Percentiles rank a stretch among this genome's conserved stretches.
These are phyloP conservation scores for Simmondsia chinensis DNA, from an alignment of 148 eudicot genomes.

Conservation along the genomic window DNA sequence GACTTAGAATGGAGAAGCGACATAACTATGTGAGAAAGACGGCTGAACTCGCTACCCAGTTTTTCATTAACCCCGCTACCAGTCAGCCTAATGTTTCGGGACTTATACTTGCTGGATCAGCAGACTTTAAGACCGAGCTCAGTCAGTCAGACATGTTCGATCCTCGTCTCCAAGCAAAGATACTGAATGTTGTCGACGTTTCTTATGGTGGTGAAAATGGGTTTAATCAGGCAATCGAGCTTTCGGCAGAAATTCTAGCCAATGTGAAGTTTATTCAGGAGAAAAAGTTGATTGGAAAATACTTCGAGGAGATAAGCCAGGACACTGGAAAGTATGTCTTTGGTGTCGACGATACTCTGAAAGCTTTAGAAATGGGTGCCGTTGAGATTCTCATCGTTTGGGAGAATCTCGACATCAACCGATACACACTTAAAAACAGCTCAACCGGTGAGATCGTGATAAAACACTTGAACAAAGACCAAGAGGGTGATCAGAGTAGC, in stretches of 20 bases:
- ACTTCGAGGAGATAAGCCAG: conserved; percentile 9
- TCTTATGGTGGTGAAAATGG: conserved; percentile 12
- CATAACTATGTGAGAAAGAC: conserved; percentile 10
- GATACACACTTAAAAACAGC: conserved; percentile 2
- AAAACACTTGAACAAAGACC: conserved; percentile 8
- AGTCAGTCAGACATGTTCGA: conserved; percentile 12
- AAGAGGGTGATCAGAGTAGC: conserved; percentile 9
- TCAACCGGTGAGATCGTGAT: conserved; percentile 5
- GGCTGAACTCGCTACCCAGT: conserved; percentile 9
- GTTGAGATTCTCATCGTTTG: conserved; percentile 9
- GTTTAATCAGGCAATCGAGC: conserved; percentile 8
- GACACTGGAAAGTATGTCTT: conserved; percentile 8
- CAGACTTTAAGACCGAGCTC: conserved; percentile 11
- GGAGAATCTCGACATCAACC: conserved; percentile 7
- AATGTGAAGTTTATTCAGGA: conserved; percentile 12
- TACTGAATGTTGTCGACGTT: conserved; percentile 6
- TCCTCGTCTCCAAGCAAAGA: conserved; percentile 7
- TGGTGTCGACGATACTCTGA: conserved; percentile 7
- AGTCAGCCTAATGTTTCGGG: conserved; percentile 11
- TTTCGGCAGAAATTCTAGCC: conserved; percentile 7
- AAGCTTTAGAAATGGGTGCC: conserved; percentile 11
- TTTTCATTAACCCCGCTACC: conserved; percentile 9
- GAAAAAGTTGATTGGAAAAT: conserved; percentile 8
- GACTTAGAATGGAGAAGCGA: conserved; percentile 10
- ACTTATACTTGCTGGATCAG: conserved; percentile 9